Evolutionary conservation across 2,329 filamentous ascomycete species (phyloP).

Genomic region (Xylaria sp.): DNA sequence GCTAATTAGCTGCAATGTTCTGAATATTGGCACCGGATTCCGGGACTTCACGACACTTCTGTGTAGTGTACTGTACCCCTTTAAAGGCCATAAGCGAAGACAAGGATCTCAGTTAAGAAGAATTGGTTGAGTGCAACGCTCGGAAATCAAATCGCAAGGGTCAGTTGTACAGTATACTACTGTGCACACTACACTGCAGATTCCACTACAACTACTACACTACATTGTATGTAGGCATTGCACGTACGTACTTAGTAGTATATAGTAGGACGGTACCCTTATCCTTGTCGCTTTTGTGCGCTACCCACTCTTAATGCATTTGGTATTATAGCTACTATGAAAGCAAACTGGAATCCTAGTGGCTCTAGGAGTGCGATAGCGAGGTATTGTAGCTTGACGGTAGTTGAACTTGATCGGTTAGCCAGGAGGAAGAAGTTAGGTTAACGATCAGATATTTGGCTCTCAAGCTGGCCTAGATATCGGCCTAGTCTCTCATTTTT

Average conservation of each 20-base stretch:
- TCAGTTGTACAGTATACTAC: slow-evolving; percentile 19
- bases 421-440: neutral
- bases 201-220: neutral
- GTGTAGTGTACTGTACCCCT: slow-evolving; percentile 12
- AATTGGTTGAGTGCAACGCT: slow-evolving; percentile 37
- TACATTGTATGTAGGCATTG: neutral
- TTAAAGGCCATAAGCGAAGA: slow-evolving; percentile 31
- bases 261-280: neutral
- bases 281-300: slow-evolving; percentile 7
- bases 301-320: slow-evolving; percentile 8
- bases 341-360: neutral
- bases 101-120: slow-evolving; percentile 25
- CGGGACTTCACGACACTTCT: neutral
- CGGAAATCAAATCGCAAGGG: slow-evolving; percentile 39
- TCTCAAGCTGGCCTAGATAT: neutral
- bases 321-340: neutral
- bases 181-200: slow-evolving; percentile 3
- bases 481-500: neutral
- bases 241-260: too few relatives aligned
- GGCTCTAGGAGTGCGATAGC: neutral
- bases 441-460: neutral
- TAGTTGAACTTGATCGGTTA: neutral
- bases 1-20: slow-evolving; percentile 3
- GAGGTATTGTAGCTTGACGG: neutral
- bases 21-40: neutral